Evolutionary conservation across 2,329 filamentous ascomycete species (phyloP).

Genomic region (Hypocrella siamensis): DNA sequence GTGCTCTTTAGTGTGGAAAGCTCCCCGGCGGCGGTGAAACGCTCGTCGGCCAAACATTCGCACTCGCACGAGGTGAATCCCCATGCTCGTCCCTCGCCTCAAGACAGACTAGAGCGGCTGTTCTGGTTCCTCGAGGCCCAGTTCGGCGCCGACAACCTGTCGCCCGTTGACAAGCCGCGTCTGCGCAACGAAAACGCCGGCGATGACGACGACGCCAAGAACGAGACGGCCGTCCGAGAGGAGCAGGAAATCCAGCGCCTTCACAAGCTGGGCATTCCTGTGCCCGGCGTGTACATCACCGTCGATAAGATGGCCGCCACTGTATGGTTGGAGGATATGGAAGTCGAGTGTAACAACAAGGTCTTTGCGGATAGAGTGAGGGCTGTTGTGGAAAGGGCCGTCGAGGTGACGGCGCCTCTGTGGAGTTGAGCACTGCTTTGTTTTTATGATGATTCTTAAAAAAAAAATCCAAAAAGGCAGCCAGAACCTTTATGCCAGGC

Average conservation of each 20-base stretch:
- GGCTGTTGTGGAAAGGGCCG: slow-evolving; percentile 77
- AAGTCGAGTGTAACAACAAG: slow-evolving; percentile 71
- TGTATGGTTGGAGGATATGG: slow-evolving; percentile 83
- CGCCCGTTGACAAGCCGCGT: slow-evolving; percentile 51
- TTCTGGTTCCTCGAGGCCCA: slow-evolving; percentile 96
- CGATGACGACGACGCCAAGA: slow-evolving; percentile 9
- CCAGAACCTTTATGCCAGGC: too few species aligned
- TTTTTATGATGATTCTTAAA: too few species aligned
- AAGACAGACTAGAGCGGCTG: slow-evolving; percentile 69
- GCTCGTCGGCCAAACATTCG: slow-evolving; percentile 20
- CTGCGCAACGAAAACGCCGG: background rate
- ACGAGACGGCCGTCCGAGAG: slow-evolving; percentile 35
- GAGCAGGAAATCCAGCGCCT: slow-evolving; percentile 61
- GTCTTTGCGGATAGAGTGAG: slow-evolving; percentile 71
- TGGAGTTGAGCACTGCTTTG: slow-evolving; percentile 28
- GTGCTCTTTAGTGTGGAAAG: slow-evolving; percentile 86
- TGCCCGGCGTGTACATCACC: slow-evolving; percentile 74
- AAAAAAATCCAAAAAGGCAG: too few species aligned
- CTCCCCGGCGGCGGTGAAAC: slow-evolving; percentile 86
- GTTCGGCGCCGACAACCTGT: slow-evolving; percentile 72
- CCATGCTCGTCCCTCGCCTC: slow-evolving; percentile 54
- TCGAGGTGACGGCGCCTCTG: slow-evolving; percentile 71
- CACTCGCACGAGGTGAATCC: slow-evolving; percentile 39
- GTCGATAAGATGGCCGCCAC: slow-evolving; percentile 78
- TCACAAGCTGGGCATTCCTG: slow-evolving; percentile 73